These are phyloP conservation scores for Rhodofomes roseus DNA, from an alignment of 1,284 basidiomycete genomes.

Conservation along the genomic window DNA sequence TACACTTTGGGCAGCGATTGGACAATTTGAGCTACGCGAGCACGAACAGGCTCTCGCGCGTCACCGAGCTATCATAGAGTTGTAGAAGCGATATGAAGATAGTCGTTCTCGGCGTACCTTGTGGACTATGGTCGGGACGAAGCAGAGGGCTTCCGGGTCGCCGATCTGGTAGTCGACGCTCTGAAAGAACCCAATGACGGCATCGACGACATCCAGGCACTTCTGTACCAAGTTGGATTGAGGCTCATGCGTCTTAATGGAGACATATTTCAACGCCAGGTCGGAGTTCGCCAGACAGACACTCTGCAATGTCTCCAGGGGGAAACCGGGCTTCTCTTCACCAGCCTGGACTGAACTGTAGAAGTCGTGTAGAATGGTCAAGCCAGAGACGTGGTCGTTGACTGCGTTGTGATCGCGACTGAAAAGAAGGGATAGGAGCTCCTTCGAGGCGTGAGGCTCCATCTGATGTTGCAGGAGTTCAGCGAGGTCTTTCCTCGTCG, in stretches of 20 bases:
- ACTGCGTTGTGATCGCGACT: conserved; percentile 96
- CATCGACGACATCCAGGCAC: conserved; percentile 86
- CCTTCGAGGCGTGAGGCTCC: conserved; percentile 79
- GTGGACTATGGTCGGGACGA: conserved; percentile 87
- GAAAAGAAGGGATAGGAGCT: conserved; percentile 81
- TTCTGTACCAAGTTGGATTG: conserved; percentile 90
- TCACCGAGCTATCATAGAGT: conserved; percentile 64
- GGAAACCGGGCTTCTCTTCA: conserved; percentile 54
- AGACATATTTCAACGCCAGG: conserved; percentile 91
- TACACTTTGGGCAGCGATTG: conserved; percentile 77
- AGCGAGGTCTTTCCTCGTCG: conserved; percentile 82
- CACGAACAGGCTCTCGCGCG: conserved; percentile 71
- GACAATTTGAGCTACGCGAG: conserved; percentile 69
- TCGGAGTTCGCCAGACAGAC: conserved; percentile 91
- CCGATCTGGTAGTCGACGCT: conserved; percentile 76
- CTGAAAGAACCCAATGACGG: conserved; percentile 73
- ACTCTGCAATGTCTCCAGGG: conserved; percentile 54
- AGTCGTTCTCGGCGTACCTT: conserved; percentile 56
- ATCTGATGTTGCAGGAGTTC: conserved; percentile 90
- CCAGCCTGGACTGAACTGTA: conserved; percentile 58
- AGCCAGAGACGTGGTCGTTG: conserved; percentile 84
- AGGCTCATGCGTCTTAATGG: conserved; percentile 88
- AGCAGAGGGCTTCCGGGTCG: conserved; percentile 85
- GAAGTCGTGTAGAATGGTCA: conserved; percentile 74
- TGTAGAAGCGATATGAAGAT: conserved; percentile 6